Percentiles rank a stretch among this genome's conserved stretches.
Evolutionary conservation across 176 grass and related monocot species (phyloP).

Genomic region (Oryza rufipogon): DNA sequence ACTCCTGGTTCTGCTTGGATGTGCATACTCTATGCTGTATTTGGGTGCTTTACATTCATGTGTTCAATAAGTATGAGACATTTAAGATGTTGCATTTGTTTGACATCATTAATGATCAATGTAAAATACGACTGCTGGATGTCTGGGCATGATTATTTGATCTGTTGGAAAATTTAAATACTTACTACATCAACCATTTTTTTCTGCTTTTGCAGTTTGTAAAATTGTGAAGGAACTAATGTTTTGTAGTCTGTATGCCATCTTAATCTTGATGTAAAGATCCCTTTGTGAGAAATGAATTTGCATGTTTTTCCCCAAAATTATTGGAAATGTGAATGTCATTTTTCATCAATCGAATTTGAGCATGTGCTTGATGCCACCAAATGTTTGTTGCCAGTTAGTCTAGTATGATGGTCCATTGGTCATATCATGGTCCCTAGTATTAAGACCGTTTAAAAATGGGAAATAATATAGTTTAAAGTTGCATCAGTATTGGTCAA

Average conservation of each 20-base stretch:
- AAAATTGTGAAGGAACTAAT: too few relatives aligned
- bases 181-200: too few relatives aligned
- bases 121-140: background rate
- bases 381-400: too few relatives aligned
- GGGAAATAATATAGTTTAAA: background rate
- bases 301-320: background rate
- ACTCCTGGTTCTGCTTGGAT: background rate
- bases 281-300: background rate
- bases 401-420: background rate
- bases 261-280: background rate
- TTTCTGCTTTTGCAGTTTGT: too few relatives aligned
- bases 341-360: background rate
- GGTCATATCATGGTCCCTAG: background rate
- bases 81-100: background rate
- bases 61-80: background rate
- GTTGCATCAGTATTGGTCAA: background rate
- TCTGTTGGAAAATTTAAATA: too few relatives aligned
- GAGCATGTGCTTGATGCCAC: background rate
- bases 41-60: background rate
- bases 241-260: background rate
- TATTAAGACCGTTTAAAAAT: background rate
- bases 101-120: slow-evolving; percentile 20
- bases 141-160: background rate
- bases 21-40: background rate
- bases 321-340: background rate